Percentiles rank a stretch among this genome's conserved stretches.
These are phyloP conservation scores for Solanum piurae DNA, from an alignment of 257 asterid species.

Conservation along the genomic window DNA sequence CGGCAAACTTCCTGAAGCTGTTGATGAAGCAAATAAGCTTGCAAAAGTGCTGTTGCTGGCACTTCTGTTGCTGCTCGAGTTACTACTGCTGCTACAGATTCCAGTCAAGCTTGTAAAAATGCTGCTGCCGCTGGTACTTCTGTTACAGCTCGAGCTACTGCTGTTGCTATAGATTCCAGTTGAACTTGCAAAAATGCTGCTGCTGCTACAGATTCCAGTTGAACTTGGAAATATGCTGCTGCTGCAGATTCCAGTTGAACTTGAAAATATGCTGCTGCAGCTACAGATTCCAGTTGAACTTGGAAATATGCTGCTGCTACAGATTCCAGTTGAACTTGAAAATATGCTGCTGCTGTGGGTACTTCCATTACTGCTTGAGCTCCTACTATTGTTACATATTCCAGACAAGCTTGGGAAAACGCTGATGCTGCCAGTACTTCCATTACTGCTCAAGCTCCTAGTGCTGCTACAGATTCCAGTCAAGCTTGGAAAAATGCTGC, in stretches of 20 bases:
- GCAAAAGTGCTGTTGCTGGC: slow-evolving; percentile 45
- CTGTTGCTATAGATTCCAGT: slow-evolving; percentile 36
- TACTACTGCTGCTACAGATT: slow-evolving; percentile 30
- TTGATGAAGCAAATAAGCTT: slow-evolving; percentile 64
- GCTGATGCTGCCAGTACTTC: slow-evolving; percentile 1
- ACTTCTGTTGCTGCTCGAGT: slow-evolving; percentile 47
- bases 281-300: slow-evolving; percentile 20
- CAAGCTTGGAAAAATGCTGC: slow-evolving; percentile 38
- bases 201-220: slow-evolving; percentile 27
- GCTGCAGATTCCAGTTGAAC: slow-evolving; percentile 24
- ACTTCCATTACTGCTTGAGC: slow-evolving; percentile 21
- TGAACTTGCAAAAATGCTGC: slow-evolving; percentile 48
- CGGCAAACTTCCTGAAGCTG: slow-evolving; percentile 39
- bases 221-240: slow-evolving; percentile 16
- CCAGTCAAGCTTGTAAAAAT: slow-evolving; percentile 35
- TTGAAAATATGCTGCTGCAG: slow-evolving; percentile 40
- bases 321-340: slow-evolving; percentile 44
- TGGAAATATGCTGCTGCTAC: slow-evolving; percentile 33
- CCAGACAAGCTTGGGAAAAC: slow-evolving; percentile 37
- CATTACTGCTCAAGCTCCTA: slow-evolving; percentile 28
- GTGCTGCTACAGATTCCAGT: slow-evolving; percentile 30
- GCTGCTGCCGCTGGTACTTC: slow-evolving; percentile 14
- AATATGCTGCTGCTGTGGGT: slow-evolving; percentile 19
- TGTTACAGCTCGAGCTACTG: slow-evolving; percentile 25
- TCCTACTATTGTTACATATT: slow-evolving; percentile 27